Base-by-base conservation (phyloP, 768 basidiomycete genomes). In the Lyophyllum shimeji region DNA sequence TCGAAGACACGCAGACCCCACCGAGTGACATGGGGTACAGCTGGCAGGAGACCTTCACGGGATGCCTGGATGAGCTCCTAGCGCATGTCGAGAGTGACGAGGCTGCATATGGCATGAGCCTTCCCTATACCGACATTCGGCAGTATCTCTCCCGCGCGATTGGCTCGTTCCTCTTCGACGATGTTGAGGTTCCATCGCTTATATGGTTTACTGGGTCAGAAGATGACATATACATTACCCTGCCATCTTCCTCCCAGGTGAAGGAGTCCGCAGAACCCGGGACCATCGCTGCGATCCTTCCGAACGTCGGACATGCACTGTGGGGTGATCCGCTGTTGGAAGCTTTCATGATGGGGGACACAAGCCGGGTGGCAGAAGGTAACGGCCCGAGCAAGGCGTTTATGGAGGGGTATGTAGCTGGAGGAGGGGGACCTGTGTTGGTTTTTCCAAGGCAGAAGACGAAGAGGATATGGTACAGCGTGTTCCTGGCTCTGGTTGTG, bases 251-350 rank as follows among this genome's bases (percentile, higher is more conserved):
- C 29, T 40, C 39, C 47, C 31, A 24, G 55, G 27, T 39, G 39
- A 34, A 24, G 7, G 46, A 37, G 5, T 33, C 57, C 7, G 60
- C 66, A 24, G 63, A 61, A 44, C 62, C 69, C 17, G 61, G 69
- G 13, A 62, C 65, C 7, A 71, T 82, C 58, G 71, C 68, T 31
- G 74, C 76, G n/a, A 76, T 86, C 55, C 74, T 83, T 50, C 73
- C 84, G 33, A 72, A 74, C 60, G 48, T 84, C 58, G 63, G 77
- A 1, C 82, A 80, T 60, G 84, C 86, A 12, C 59, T 90, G 21
- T 92, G 87, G 83, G 89, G 87, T 25, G 90, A 92, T 65, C 90
- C 90, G 9, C 69, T 91, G 37, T 75, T 90, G 34, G 90, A 91
- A 67, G 74, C 78, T 4, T 77, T 85, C 61, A 87, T 90, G 73